Evolutionary conservation across 2,329 filamentous ascomycete species (phyloP).

Genomic region (Elsinoe arachidis): DNA sequence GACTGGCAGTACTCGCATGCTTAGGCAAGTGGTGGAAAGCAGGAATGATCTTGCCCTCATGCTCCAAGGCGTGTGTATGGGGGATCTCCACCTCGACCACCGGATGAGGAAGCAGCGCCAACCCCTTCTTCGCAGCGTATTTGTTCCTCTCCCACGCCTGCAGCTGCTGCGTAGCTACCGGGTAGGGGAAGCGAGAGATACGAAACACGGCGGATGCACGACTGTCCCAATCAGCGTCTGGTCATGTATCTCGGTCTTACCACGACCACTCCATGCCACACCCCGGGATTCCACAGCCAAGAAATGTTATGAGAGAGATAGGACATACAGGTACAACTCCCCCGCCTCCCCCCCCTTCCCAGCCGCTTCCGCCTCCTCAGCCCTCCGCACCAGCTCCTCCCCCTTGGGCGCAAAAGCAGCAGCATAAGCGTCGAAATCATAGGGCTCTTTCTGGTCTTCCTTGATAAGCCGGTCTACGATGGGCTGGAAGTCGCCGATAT

Average conservation of each 20-base stretch:
- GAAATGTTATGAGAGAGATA: background rate
- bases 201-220: conserved; percentile 64
- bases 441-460: conserved; percentile 56
- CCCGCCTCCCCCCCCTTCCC: conserved; percentile 48
- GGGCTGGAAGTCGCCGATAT: conserved; percentile 59
- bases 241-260: background rate
- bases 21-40: conserved; percentile 56
- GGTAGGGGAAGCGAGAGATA: conserved; percentile 60
- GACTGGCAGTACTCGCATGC: conserved; percentile 32
- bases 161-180: conserved; percentile 43
- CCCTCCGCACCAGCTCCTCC: conserved; percentile 46
- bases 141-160: conserved; percentile 60
- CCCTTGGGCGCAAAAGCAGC: conserved; percentile 52
- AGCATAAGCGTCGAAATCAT: conserved; percentile 55
- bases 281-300: no score
- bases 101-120: conserved; percentile 44
- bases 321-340: conserved; percentile 48
- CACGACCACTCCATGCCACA: no score
- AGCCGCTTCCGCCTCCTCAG: conserved; percentile 41
- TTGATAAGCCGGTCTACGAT: conserved; percentile 56
- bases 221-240: conserved; percentile 20
- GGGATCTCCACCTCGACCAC: conserved; percentile 55
- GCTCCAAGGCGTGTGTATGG: conserved; percentile 42
- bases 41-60: conserved; percentile 51
- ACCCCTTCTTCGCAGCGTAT: conserved; percentile 50